Conservation (phyloP, 192 early-diverging fungal genomes). For the Linnemannia hyalina region DNA sequence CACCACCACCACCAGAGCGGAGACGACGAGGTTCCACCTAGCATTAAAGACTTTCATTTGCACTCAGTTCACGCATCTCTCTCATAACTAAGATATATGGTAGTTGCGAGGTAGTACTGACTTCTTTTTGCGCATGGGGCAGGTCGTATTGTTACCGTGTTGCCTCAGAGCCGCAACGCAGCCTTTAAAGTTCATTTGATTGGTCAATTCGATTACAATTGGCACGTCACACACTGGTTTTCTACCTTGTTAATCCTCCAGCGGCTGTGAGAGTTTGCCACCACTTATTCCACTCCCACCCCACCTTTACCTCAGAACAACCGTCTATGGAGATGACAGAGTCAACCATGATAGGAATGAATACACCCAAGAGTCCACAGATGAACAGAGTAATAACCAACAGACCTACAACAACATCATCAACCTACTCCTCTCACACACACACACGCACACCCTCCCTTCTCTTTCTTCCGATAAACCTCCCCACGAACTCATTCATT, state of each 20-base stretch:
- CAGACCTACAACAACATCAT: background rate
- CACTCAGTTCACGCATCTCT: background rate
- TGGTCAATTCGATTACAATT: background rate
- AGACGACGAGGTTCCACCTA: background rate
- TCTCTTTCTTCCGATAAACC: background rate
- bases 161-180: background rate
- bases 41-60: background rate
- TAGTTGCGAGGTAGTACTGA: background rate
- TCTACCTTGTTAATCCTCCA: background rate
- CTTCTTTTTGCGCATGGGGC: constrained; percentile 2
- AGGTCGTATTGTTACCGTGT: background rate
- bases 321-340: background rate
- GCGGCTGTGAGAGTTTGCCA: background rate
- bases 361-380: background rate
- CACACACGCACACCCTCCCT: background rate
- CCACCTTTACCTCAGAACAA: background rate
- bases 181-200: background rate
- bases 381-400: background rate
- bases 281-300: background rate
- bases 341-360: background rate
- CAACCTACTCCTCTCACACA: background rate
- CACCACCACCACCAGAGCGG: constrained; percentile 21
- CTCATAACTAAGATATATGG: background rate
- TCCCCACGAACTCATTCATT: background rate
- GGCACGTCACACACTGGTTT: background rate